Conservation (phyloP, 2,329 filamentous ascomycete genomes). For the Fonsecaea nubica region DNA sequence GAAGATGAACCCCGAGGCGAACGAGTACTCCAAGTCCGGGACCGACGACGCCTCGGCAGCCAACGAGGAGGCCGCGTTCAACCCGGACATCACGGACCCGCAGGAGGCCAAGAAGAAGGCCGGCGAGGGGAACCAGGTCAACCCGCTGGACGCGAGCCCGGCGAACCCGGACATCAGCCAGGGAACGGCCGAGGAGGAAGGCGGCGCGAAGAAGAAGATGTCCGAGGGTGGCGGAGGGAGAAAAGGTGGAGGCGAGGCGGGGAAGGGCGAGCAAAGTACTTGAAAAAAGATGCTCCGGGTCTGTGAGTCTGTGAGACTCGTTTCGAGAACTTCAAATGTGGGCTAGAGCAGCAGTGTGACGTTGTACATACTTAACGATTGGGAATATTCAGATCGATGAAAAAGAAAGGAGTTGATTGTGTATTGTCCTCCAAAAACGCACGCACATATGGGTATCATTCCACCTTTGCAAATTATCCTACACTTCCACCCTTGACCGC, state of each 20-base stretch:
- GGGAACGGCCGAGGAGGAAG: constrained; percentile 53
- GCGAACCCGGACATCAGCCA: constrained; percentile 66
- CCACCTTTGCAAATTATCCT: background rate
- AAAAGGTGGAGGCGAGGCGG: constrained; percentile 32
- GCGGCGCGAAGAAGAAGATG: constrained; percentile 51
- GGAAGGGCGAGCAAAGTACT: background rate
- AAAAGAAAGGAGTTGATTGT: background rate
- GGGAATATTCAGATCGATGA: background rate
- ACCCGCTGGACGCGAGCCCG: constrained; percentile 65
- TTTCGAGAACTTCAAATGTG: background rate
- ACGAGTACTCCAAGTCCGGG: constrained; percentile 72
- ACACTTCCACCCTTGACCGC: background rate
- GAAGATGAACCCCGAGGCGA: constrained; percentile 67
- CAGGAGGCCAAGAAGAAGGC: constrained; percentile 62
- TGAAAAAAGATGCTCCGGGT: background rate
- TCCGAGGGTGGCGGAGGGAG: constrained; percentile 49
- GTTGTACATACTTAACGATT: background rate
- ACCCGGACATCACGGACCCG: constrained; percentile 70
- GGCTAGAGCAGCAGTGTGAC: background rate
- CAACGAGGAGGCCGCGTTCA: constrained; percentile 69
- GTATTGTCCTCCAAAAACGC: background rate
- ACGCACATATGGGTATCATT: constrained; percentile 19
- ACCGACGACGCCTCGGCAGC: constrained; percentile 66
- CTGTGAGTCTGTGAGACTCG: background rate
- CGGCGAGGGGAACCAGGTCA: constrained; percentile 50